Evolutionary conservation across 805 yeast species (phyloP).

Genomic region (Nematodospora valgi): DNA sequence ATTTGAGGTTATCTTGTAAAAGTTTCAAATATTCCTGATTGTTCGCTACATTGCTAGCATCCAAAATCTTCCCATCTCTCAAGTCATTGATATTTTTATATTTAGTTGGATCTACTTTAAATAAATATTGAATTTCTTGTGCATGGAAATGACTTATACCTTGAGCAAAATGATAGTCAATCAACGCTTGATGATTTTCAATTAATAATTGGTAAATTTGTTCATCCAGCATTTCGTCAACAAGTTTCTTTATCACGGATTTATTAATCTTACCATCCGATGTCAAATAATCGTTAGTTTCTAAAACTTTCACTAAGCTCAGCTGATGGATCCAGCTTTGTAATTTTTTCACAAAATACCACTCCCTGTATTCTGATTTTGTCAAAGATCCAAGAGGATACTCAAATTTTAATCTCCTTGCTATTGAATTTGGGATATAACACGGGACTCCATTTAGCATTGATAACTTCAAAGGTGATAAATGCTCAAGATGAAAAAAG

Average conservation of each 20-base stretch:
- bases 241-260: conserved; percentile 7
- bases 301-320: conserved; percentile 1
- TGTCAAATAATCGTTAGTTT: not conserved
- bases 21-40: conserved; percentile 3
- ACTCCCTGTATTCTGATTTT: conserved; percentile 15
- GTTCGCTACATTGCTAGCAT: not conserved
- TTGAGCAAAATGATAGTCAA: conserved; percentile 19
- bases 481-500: conserved; percentile 44
- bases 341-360: conserved; percentile 20
- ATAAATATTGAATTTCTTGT: conserved; percentile 16
- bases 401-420: conserved; percentile 17
- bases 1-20: conserved; percentile 3
- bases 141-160: conserved; percentile 16
- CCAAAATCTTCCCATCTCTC: conserved; percentile 5
- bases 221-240: conserved; percentile 22
- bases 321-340: conserved; percentile 5
- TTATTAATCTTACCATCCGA: not conserved
- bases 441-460: conserved; percentile 50
- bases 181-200: conserved; percentile 13
- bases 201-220: conserved; percentile 18
- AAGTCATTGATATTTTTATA: conserved; percentile 6
- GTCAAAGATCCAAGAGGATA: conserved; percentile 18
- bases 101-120: conserved; percentile 9
- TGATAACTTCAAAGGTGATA: conserved; percentile 52
- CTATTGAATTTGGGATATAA: conserved; percentile 22